These are phyloP conservation scores for Penicillium sp. DNA, from an alignment of 2,329 filamentous ascomycete genomes.

Conservation along the genomic window DNA sequence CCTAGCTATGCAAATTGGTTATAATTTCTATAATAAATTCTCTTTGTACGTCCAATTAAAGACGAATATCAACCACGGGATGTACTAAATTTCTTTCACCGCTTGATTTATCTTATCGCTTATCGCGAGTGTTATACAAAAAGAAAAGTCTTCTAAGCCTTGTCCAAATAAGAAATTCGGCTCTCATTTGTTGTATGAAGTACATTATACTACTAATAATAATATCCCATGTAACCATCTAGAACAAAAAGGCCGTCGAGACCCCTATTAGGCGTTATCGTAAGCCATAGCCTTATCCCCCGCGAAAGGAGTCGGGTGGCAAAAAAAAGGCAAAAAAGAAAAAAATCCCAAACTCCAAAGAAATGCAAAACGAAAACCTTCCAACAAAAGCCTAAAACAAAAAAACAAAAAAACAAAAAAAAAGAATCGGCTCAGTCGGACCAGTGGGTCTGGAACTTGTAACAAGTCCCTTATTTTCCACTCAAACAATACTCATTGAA, in stretches of 20 bases:
- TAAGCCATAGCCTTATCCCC: slow-evolving; percentile 2
- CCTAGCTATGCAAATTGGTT: not conserved
- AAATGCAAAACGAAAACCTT: not conserved
- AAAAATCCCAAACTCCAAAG: not conserved
- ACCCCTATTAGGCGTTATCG: not conserved
- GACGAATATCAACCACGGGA: not conserved
- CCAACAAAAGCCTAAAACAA: not conserved
- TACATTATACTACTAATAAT: not conserved
- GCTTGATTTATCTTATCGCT: slow-evolving; percentile 11
- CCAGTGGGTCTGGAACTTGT: not conserved
- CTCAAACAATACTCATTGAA: not conserved
- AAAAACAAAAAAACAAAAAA: not conserved
- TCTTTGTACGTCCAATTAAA: slow-evolving; percentile 1
- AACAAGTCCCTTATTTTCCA: not conserved
- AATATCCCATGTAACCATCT: not conserved
- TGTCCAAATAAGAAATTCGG: not conserved
- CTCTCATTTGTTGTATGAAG: not conserved
- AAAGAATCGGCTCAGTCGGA: not conserved
- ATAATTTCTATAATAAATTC: not conserved
- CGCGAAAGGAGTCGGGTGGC: slow-evolving; percentile 9
- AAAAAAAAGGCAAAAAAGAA: slow-evolving; percentile 4
- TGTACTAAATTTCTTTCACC: slow-evolving; percentile 6
- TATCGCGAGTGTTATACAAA: slow-evolving; percentile 3
- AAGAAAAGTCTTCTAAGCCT: not conserved
- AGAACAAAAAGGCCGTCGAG: not conserved